phyloP scores from a whole-genome alignment of 768 basidiomycete species.

The Phlegmacium glaucopus region DNA sequence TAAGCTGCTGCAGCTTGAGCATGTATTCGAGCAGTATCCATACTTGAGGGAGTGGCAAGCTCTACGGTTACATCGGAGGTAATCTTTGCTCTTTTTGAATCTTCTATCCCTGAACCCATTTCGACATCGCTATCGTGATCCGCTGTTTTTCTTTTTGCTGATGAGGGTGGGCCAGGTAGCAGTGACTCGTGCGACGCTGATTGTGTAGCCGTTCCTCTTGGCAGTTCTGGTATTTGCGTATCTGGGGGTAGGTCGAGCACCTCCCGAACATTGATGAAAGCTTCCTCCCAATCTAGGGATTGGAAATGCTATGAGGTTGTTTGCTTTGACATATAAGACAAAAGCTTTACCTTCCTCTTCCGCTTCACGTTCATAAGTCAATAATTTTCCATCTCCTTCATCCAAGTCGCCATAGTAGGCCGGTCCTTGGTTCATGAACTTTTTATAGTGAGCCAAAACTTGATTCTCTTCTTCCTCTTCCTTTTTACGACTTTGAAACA shows the following conservation, averaged over 20 bases:
- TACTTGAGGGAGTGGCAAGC: slow-evolving; percentile 17
- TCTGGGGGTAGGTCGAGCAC: slow-evolving; percentile 49
- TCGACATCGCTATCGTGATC: slow-evolving; percentile 42
- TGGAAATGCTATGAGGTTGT: neutral
- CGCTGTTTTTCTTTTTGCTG: slow-evolving; percentile 53
- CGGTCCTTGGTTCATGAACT: slow-evolving; percentile 84
- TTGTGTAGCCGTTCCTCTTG: slow-evolving; percentile 26
- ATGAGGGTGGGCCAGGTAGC: slow-evolving; percentile 19
- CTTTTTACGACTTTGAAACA: slow-evolving; percentile 84
- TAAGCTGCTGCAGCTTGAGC: slow-evolving; percentile 63
- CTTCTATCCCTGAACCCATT: slow-evolving; percentile 32
- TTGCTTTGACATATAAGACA: slow-evolving; percentile 16
- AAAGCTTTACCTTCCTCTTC: slow-evolving; percentile 62
- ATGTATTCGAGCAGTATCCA: slow-evolving; percentile 32
- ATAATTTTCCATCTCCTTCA: slow-evolving; percentile 65
- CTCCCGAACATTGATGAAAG: slow-evolving; percentile 51
- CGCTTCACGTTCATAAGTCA: slow-evolving; percentile 66
- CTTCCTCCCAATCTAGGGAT: slow-evolving; percentile 62
- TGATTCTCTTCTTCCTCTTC: slow-evolving; percentile 90
- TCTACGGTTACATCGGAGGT: slow-evolving; percentile 16
- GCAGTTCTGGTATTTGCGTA: slow-evolving; percentile 49
- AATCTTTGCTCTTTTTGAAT: slow-evolving; percentile 31
- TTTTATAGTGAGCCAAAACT: slow-evolving; percentile 73
- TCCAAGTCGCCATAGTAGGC: slow-evolving; percentile 91
- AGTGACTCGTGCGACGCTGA: slow-evolving; percentile 15